phyloP scores from a whole-genome alignment of 805 yeast genomes.

The Ogataea nakhonphanomensis region DNA sequence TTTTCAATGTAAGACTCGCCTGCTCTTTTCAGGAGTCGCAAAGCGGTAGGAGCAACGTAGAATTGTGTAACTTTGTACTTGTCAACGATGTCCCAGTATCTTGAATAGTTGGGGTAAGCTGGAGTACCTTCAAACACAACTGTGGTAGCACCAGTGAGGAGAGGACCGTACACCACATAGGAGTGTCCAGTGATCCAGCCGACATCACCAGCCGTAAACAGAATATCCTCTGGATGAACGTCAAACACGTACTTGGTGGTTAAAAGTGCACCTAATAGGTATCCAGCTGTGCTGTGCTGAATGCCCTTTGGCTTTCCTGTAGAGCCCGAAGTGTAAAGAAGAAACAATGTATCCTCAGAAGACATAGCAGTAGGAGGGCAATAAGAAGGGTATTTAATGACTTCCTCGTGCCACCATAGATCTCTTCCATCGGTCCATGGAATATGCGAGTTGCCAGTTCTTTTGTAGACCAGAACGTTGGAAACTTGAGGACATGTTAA shows the following conservation, averaged over 20 bases:
- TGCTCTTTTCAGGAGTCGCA: slow-evolving; percentile 70
- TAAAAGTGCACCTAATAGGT: slow-evolving; percentile 66
- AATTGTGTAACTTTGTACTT: slow-evolving; percentile 71
- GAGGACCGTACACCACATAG: slow-evolving; percentile 79
- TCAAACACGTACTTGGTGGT: slow-evolving; percentile 77
- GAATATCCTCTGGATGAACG: slow-evolving; percentile 65
- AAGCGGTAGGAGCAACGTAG: slow-evolving; percentile 83
- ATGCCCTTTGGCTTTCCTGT: slow-evolving; percentile 90
- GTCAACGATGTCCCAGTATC: slow-evolving; percentile 78
- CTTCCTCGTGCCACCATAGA: slow-evolving; percentile 73
- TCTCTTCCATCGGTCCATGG: slow-evolving; percentile 57
- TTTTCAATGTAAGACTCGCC: slow-evolving; percentile 62
- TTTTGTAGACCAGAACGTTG: slow-evolving; percentile 67
- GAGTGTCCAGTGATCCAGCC: slow-evolving; percentile 94
- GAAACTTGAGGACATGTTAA: slow-evolving; percentile 60
- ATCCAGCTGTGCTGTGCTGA: slow-evolving; percentile 79
- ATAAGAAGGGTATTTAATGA: slow-evolving; percentile 62
- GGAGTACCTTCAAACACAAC: slow-evolving; percentile 86
- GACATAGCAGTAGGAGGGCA: slow-evolving; percentile 70
- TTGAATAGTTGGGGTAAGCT: slow-evolving; percentile 73
- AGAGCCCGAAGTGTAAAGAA: slow-evolving; percentile 82
- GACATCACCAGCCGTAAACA: slow-evolving; percentile 86
- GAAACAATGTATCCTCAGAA: slow-evolving; percentile 78
- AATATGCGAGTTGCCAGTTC: slow-evolving; percentile 62
- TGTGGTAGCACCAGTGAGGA: slow-evolving; percentile 71